phyloP scores from a whole-genome alignment of 192 early-diverging fungal genomes.

The Spinellus fusiger region DNA sequence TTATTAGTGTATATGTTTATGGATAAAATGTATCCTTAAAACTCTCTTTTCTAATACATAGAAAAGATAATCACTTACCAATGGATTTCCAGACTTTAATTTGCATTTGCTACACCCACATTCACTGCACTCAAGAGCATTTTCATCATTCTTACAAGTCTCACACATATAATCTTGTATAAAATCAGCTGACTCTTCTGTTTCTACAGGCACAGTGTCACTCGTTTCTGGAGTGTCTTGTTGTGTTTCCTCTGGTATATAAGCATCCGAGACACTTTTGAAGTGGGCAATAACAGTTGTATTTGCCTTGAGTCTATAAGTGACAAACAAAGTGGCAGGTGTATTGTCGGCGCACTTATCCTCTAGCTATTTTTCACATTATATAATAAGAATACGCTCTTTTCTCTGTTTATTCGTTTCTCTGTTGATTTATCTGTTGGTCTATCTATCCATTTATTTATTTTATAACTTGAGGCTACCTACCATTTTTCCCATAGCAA shows the following conservation, averaged over 20 bases:
- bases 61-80: slow-evolving; percentile 19
- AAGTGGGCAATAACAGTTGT: background rate
- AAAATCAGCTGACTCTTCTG: background rate
- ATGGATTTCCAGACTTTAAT: slow-evolving; percentile 44
- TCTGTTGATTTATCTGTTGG: background rate
- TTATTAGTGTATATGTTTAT: background rate
- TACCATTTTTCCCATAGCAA: background rate
- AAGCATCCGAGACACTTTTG: background rate
- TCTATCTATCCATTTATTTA: background rate
- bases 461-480: background rate
- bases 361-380: too few species aligned
- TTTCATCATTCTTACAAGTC: slow-evolving; percentile 4
- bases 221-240: background rate
- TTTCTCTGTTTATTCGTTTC: background rate
- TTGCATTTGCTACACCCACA: slow-evolving; percentile 52
- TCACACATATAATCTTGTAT: slow-evolving; percentile 1
- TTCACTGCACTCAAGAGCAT: slow-evolving; percentile 25
- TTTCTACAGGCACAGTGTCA: background rate
- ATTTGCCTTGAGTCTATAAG: background rate
- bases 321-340: slow-evolving; percentile 1
- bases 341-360: slow-evolving; percentile 3
- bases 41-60: background rate
- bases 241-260: background rate
- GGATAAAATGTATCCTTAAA: background rate
- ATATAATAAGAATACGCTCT: too few species aligned